Percentiles rank a stretch among this genome's conserved stretches.
Conservation (phyloP, 345 rosid species). For the Brassica carinata region DNA sequence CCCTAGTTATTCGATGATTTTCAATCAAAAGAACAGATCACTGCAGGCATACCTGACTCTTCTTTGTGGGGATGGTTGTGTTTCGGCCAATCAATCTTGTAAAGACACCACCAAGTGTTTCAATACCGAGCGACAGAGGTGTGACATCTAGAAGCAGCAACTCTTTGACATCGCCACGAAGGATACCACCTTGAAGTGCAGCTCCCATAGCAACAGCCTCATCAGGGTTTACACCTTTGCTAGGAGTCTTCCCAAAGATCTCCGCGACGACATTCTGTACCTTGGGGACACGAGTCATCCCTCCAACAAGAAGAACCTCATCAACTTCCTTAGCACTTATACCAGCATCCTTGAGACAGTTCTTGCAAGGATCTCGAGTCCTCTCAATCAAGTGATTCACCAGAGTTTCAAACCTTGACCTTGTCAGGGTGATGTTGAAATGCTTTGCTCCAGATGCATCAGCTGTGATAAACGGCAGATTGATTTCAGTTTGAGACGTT, state of each 20-base stretch:
- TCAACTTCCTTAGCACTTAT: constrained; percentile 67
- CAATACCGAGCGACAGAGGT: constrained; percentile 85
- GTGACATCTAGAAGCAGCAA: constrained; percentile 86
- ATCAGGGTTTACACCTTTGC: constrained; percentile 90
- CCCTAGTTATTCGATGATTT: background rate
- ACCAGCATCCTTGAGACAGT: constrained; percentile 82
- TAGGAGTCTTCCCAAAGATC: constrained; percentile 81
- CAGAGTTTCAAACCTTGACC: constrained; percentile 71
- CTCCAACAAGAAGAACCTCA: constrained; percentile 89
- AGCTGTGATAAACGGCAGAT: constrained; percentile 85
- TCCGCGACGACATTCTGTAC: constrained; percentile 76
- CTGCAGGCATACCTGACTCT: constrained; percentile 59
- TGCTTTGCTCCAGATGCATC: constrained; percentile 87
- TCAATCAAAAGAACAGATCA: background rate
- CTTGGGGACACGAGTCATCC: constrained; percentile 97
- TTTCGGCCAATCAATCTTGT: constrained; percentile 72
- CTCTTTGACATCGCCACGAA: constrained; percentile 93
- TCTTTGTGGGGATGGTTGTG: constrained; percentile 91
- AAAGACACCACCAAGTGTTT: constrained; percentile 86
- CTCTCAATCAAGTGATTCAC: constrained; percentile 76
- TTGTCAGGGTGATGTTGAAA: constrained; percentile 74
- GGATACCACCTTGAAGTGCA: constrained; percentile 89
- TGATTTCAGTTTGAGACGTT: constrained; percentile 79
- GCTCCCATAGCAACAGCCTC: constrained; percentile 95
- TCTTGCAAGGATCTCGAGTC: constrained; percentile 71